phyloP scores from a whole-genome alignment of 2,329 filamentous ascomycete species.

The Podosphaera xanthii region DNA sequence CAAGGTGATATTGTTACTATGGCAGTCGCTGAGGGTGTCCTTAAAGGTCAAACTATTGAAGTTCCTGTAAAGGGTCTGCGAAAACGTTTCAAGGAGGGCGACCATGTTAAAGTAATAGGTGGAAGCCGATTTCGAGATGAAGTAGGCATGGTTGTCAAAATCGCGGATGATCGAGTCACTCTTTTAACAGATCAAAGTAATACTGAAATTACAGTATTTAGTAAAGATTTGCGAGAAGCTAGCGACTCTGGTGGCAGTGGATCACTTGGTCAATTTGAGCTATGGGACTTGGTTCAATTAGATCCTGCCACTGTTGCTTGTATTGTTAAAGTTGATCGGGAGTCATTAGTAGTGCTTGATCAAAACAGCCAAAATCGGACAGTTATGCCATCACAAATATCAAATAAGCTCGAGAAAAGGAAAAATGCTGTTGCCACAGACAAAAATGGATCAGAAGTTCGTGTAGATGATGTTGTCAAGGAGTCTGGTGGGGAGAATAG shows the following conservation, averaged over 20 bases:
- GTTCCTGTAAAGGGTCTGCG: conserved; percentile 79
- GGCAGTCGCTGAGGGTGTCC: conserved; percentile 58
- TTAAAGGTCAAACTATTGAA: conserved; percentile 68
- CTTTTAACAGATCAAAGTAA: conserved; percentile 82
- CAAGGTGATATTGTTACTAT: conserved; percentile 84
- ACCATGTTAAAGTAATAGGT: conserved; percentile 96
- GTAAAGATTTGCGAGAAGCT: conserved; percentile 83
- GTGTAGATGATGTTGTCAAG: conserved; percentile 75
- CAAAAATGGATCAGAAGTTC: conserved; percentile 78
- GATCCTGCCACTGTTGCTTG: conserved; percentile 82
- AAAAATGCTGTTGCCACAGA: conserved; percentile 79
- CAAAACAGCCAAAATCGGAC: conserved; percentile 69
- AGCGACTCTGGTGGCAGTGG: conserved; percentile 77
- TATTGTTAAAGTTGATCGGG: conserved; percentile 84
- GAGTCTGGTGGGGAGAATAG: conserved; percentile 71
- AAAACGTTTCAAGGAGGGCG: conserved; percentile 79
- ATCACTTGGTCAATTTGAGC: conserved; percentile 65
- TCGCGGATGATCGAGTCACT: conserved; percentile 78
- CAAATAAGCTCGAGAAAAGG: conserved; percentile 65
- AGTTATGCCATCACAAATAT: conserved; percentile 74
- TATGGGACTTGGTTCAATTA: conserved; percentile 85
- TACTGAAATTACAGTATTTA: conserved; percentile 89
- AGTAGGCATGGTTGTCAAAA: conserved; percentile 89
- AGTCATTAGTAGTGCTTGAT: conserved; percentile 73
- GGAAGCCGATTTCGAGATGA: conserved; percentile 87